These are phyloP conservation scores for Picea abies DNA, from an alignment of 83 land plant species.

Conservation along the genomic window DNA sequence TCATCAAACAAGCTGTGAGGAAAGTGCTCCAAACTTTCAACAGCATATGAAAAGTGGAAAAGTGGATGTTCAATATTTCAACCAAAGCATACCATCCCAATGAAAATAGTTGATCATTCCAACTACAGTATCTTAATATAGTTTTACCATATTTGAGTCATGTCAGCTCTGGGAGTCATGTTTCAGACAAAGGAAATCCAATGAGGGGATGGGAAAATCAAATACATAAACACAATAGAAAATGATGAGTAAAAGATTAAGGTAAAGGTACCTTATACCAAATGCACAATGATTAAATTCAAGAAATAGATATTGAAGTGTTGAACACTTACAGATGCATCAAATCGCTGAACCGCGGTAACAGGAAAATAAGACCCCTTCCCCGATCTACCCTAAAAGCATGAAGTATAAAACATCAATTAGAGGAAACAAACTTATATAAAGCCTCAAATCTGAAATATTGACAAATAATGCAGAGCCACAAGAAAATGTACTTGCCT, in stretches of 20 bases:
- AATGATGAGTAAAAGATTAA: background rate
- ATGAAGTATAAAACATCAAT: conserved; percentile 20
- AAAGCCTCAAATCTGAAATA: background rate
- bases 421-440: background rate
- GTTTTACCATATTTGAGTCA: conserved; percentile 7
- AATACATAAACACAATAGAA: background rate
- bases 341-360: conserved; percentile 72
- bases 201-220: background rate
- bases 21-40: conserved; percentile 1
- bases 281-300: background rate
- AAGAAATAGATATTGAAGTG: background rate
- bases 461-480: conserved; percentile 2
- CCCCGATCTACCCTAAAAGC: conserved; percentile 48
- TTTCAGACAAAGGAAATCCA: background rate
- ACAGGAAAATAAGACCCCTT: conserved; percentile 66
- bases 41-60: background rate
- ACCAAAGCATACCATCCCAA: background rate
- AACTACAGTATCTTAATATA: background rate
- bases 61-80: background rate
- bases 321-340: conserved; percentile 51
- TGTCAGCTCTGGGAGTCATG: background rate
- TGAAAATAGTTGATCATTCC: background rate
- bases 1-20: background rate
- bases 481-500: conserved; percentile 33
- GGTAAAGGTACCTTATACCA: background rate